Evolutionary conservation across 169 alveolate genomes (phyloP), one percentile per base, ranked within the genome.

Genomic region (Eimeria tenella): DNA sequence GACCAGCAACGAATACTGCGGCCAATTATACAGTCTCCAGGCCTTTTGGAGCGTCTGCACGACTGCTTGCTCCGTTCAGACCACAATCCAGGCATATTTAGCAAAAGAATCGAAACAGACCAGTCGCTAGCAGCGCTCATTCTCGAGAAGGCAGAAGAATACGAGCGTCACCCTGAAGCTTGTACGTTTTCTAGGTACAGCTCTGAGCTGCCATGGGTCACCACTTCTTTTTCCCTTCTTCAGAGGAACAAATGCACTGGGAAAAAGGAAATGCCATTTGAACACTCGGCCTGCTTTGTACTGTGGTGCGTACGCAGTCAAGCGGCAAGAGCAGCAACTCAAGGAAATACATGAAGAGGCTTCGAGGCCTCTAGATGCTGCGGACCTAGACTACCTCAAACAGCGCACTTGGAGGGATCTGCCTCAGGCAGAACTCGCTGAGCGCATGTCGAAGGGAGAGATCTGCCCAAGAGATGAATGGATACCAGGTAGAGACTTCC

Each of bases 391-490:
- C 19, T 52, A 71, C 21, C 53, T 75, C 5, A 63, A 25, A 62
- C 25, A 75, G 15, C 8, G 95, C 8, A 86, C 95, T 13, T 93
- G 95, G 95, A 68, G 50, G 53, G 95, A 93, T 49, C 65, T 93
- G 11, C 95, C 95, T 3, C 86, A 15, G 11, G 95, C 25, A 8
- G 93, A 93, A 68, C 82, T 93, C 4, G 93, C 93, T 11, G 95
- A 93, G 55, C 17, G 95, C 15, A 81, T 93, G 75, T 81, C 90
- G 19, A 93, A 93, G 49, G 95, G 95, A 17, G 95, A 93, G 58
- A 93, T 93, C 21, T 86, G 93, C 71, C 95, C 95, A 9, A 81
- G 95, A 55, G 93, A 93, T 0, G 95, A 93, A 55, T 93, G 95
- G 95, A 56, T 93, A 1, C 95, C 95, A 0, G 95, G 95, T 93